Evolutionary conservation across 1,284 basidiomycete genomes (phyloP), one percentile per base, ranked within the genome.

Genomic region (Rhodotorula sp.): DNA sequence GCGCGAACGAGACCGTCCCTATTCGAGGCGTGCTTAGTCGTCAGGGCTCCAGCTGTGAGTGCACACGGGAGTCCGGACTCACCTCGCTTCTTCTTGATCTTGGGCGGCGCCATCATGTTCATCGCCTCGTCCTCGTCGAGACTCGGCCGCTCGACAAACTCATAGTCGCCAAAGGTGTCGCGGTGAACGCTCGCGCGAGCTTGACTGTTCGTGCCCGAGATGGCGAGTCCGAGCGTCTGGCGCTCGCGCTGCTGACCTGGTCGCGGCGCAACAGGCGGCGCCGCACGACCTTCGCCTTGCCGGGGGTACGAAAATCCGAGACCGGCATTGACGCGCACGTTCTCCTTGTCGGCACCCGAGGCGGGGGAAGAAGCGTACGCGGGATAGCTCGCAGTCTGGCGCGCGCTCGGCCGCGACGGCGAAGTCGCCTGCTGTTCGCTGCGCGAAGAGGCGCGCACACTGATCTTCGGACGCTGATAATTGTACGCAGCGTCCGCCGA

Each of bases 281-380:
- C 42, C 14, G 37, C 37, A 18, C 49, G 33, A 17, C 17, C 33
- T 49, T 53, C 46, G 4, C 26, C 30, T 20, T 2, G 12, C 17
- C 54, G 53, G 20, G 67, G 60, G 62, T 67, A 58, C 24, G 60
- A 62, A 17, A 66, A 42, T 0, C 63, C 71, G 26, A 70, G 57
- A 1, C 69, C 69, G 2, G 69, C 54, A 33, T 70, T 67, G 8
- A 67, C 6, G 6, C 70, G 59, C 15, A 30, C 59, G 45, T 78
- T 78, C 68, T 78, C 77, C 66, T 78, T 78, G 70, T 77, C 77
- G 18, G 48, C 58, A n/a, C 20, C 46, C 45, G 18, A 44, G 26
- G 20, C 49, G 4, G 37, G 6, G 42, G 62, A 20, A n/a, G 62
- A 44, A 12, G 62, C 51, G 62, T 62, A 62, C 37, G 51, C 44